Conservation (phyloP, 1,139 yeast genomes). For the Hemisphaericaspora lyxosophila region DNA sequence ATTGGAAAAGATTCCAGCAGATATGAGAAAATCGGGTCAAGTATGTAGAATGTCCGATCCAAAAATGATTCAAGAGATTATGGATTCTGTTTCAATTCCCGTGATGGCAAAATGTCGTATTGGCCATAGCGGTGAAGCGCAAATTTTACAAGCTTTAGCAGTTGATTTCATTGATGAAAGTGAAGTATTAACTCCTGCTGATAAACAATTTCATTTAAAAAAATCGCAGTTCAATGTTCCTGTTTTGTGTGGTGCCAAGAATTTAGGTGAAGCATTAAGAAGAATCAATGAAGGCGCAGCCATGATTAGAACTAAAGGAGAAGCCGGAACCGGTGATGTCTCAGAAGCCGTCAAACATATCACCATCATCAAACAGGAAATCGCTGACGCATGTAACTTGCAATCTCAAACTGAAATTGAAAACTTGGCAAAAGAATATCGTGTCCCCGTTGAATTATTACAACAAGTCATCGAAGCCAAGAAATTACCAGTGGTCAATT, state of each 20-base stretch:
- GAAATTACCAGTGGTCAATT: constrained; percentile 79
- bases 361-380: constrained; percentile 56
- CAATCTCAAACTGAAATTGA: constrained; percentile 47
- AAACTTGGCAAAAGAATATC: constrained; percentile 52
- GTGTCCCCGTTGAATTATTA: constrained; percentile 60
- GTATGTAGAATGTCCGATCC: constrained; percentile 92
- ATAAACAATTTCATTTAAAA: constrained; percentile 63
- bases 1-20: constrained; percentile 82
- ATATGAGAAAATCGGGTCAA: constrained; percentile 79
- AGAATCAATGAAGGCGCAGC: constrained; percentile 85
- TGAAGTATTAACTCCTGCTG: constrained; percentile 83
- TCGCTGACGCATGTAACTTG: constrained; percentile 45
- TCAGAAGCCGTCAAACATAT: constrained; percentile 85
- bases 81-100: constrained; percentile 70
- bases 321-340: constrained; percentile 88
- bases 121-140: constrained; percentile 85
- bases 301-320: constrained; percentile 86
- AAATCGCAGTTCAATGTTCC: constrained; percentile 69
- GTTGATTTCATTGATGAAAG: constrained; percentile 85
- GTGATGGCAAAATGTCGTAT: constrained; percentile 79
- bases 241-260: constrained; percentile 84
- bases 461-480: constrained; percentile 55
- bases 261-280: constrained; percentile 82
- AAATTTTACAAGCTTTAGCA: constrained; percentile 68
- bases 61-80: constrained; percentile 71